A percentile compares a stretch with the other conserved stretches of the same genome.
Evolutionary conservation across 495 filamentous ascomycete genomes (phyloP).

Genomic region (Talaromyces liani): DNA sequence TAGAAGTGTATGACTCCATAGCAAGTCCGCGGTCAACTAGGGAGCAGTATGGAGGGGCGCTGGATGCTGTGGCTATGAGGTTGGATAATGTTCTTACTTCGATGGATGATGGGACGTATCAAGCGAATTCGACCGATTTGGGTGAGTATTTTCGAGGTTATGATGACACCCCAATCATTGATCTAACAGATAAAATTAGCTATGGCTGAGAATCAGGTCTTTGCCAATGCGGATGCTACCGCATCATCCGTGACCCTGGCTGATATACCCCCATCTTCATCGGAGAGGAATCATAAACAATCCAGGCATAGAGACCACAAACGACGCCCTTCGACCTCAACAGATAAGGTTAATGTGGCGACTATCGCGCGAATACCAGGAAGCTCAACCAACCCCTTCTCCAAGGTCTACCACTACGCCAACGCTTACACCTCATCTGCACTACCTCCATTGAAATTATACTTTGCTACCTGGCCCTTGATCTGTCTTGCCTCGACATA

Average conservation of each 20-base stretch:
- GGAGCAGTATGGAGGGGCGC: neutral
- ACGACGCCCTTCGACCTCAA: conserved; percentile 9
- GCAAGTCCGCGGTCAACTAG: neutral
- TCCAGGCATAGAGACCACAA: conserved; percentile 16
- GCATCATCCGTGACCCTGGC: conserved; percentile 1
- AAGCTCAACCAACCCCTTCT: conserved; percentile 51
- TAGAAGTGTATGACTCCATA: neutral
- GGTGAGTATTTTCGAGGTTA: conserved; percentile 20
- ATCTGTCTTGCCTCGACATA: conserved; percentile 69
- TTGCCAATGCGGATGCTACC: conserved; percentile 1
- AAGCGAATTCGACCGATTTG: conserved; percentile 55
- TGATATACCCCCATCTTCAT: conserved; percentile 12
- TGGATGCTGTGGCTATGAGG: conserved; percentile 19
- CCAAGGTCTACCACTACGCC: conserved; percentile 70
- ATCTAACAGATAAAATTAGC: conserved; percentile 10
- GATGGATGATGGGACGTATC: conserved; percentile 61
- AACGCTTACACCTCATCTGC: conserved; percentile 67
- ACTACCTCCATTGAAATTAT: conserved; percentile 59
- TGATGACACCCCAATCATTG: neutral
- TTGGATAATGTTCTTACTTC: conserved; percentile 57
- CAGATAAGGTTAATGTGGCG: conserved; percentile 10
- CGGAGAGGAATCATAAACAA: conserved; percentile 13
- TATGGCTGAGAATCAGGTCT: conserved; percentile 13
- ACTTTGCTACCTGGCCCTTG: conserved; percentile 61
- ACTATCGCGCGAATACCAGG: conserved; percentile 20